A percentile compares a stretch with the other conserved stretches of the same genome.
Conservation (phyloP, 768 basidiomycete genomes). For the Psilocybe sp. region DNA sequence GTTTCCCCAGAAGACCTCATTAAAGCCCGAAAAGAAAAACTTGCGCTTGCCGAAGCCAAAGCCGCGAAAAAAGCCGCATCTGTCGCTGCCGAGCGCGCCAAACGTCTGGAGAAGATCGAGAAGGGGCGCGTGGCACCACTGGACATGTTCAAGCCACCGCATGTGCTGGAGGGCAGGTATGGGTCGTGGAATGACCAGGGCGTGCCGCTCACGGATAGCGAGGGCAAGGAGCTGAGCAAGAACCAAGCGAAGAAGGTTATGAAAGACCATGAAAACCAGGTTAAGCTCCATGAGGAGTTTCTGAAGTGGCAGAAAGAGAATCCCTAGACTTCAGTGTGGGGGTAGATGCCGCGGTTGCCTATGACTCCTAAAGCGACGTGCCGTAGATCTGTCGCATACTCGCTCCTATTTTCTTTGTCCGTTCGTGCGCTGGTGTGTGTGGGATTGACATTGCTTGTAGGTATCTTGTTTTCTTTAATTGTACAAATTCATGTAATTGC, state of each 20-base stretch:
- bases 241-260: slow-evolving; percentile 69
- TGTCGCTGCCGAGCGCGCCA: slow-evolving; percentile 61
- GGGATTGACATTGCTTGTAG: too few species aligned
- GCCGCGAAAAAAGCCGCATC: slow-evolving; percentile 74
- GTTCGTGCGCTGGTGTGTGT: background rate
- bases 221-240: slow-evolving; percentile 86
- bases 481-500: too few species aligned
- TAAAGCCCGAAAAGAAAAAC: slow-evolving; percentile 86
- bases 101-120: slow-evolving; percentile 77
- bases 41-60: slow-evolving; percentile 70
- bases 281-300: slow-evolving; percentile 79
- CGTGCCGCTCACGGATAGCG: slow-evolving; percentile 78
- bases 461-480: too few species aligned
- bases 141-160: slow-evolving; percentile 83
- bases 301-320: slow-evolving; percentile 40
- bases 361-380: background rate
- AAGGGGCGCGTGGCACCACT: slow-evolving; percentile 73
- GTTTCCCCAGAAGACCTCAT: slow-evolving; percentile 81
- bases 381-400: background rate
- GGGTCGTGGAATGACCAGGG: slow-evolving; percentile 84
- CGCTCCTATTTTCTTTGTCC: background rate
- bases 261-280: slow-evolving; percentile 74
- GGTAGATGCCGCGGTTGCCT: background rate
- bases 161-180: slow-evolving; percentile 71
- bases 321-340: slow-evolving; percentile 3